phyloP scores from a whole-genome alignment of 768 basidiomycete species.

The Termitomyces sp. region DNA sequence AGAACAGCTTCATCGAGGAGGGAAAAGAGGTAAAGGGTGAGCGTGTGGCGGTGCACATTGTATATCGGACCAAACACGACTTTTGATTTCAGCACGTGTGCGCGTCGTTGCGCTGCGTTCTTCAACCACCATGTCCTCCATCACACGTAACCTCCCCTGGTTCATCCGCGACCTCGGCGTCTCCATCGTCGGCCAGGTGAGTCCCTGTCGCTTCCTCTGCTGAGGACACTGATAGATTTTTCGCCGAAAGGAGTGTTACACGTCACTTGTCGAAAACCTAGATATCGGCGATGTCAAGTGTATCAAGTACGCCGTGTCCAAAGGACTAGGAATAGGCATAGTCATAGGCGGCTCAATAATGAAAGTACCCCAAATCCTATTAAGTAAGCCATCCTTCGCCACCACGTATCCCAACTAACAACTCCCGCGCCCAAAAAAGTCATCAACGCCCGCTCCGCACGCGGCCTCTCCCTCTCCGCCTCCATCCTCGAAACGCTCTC shows the following conservation, averaged over 20 bases:
- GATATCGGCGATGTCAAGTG: conserved; percentile 75
- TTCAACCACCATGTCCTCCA: conserved; percentile 55
- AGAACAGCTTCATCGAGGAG: conserved; percentile 15
- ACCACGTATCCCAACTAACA: too few species aligned
- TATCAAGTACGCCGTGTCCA: conserved; percentile 88
- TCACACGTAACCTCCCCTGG: conserved; percentile 85
- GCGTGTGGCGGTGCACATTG: conserved; percentile 11
- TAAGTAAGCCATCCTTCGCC: too few species aligned
- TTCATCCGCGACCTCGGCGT: conserved; percentile 80
- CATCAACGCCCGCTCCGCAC: conserved; percentile 67
- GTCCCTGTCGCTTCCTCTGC: conserved; percentile 12
- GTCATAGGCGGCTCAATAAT: conserved; percentile 91
- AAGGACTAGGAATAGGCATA: conserved; percentile 89
- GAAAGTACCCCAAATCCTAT: conserved; percentile 92
- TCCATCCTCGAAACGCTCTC: conserved; percentile 89
- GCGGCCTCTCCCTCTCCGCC: conserved; percentile 83
- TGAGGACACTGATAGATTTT: too few species aligned
- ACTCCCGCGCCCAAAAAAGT: conserved; percentile 38
- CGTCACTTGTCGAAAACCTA: conserved; percentile 83
- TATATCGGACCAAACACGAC: conserved; percentile 5
- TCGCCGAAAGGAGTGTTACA: conserved; percentile 75
- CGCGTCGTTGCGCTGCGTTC: conserved; percentile 4
- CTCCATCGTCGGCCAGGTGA: conserved; percentile 78
- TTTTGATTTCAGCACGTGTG: neutral
- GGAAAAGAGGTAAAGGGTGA: neutral